phyloP scores from a whole-genome alignment of 345 rosid species.

The Geranium brycei region DNA sequence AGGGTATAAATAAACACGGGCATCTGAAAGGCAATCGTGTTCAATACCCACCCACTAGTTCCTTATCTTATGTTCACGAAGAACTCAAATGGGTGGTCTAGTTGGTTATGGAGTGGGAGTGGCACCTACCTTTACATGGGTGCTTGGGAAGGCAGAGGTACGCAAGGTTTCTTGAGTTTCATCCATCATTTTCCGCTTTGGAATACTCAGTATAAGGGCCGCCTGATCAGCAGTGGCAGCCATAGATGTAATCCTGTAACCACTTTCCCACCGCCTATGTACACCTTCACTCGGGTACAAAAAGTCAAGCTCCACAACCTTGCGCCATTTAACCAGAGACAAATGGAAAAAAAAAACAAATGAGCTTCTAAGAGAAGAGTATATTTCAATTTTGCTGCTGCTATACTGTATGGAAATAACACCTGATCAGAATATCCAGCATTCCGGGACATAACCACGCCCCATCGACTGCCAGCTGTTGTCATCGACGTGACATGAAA shows the following conservation, averaged over 20 bases:
- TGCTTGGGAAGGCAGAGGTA: constrained; percentile 91
- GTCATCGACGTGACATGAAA: constrained; percentile 97
- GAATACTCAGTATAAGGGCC: constrained; percentile 76
- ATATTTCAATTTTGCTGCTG: too few species aligned
- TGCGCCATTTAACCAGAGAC: constrained; percentile 2
- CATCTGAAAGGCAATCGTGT: too few species aligned
- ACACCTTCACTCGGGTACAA: constrained; percentile 92
- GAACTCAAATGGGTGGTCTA: too few species aligned
- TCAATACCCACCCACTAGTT: too few species aligned
- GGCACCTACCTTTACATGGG: constrained; percentile 73
- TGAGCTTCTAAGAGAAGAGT: not conserved
- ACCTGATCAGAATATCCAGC: constrained; percentile 88
- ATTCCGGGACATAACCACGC: constrained; percentile 88
- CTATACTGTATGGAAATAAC: constrained; percentile 3
- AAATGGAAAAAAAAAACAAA: constrained; percentile 8
- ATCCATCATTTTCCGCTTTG: constrained; percentile 70
- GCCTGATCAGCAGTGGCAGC: constrained; percentile 95
- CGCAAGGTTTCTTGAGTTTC: constrained; percentile 96
- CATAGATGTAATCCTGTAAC: constrained; percentile 85
- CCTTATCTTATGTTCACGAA: too few species aligned
- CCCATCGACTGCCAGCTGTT: constrained; percentile 90
- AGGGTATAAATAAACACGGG: too few species aligned
- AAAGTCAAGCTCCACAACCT: constrained; percentile 96
- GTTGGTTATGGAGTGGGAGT: not conserved
- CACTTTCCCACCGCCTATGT: constrained; percentile 83